A percentile compares a stretch with the other conserved stretches of the same genome.
These are phyloP conservation scores for Alternaria arbusti DNA, from an alignment of 2,329 filamentous ascomycete genomes.

Conservation along the genomic window DNA sequence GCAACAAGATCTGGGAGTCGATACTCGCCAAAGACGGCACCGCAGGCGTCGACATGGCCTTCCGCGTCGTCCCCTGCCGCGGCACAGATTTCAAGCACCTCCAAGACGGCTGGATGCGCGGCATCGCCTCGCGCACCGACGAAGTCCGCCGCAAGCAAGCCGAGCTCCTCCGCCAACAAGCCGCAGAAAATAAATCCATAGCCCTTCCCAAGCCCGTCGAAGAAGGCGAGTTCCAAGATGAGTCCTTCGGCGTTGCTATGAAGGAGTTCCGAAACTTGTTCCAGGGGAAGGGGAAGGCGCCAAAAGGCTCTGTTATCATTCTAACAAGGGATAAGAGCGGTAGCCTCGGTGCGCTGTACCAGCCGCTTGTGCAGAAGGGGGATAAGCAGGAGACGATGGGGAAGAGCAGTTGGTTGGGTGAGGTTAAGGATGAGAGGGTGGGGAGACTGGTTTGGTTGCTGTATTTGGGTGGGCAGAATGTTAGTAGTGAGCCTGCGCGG, in stretches of 20 bases:
- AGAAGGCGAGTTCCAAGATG: conserved; percentile 66
- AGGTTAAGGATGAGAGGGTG: conserved; percentile 78
- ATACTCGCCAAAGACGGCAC: conserved; percentile 65
- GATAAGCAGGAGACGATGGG: conserved; percentile 51
- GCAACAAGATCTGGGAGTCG: conserved; percentile 76
- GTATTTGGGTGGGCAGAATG: conserved; percentile 84
- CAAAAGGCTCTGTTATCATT: conserved; percentile 79
- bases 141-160: conserved; percentile 50
- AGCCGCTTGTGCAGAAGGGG: conserved; percentile 33
- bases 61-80: conserved; percentile 86
- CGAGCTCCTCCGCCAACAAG: conserved; percentile 51
- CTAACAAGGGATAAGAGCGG: conserved; percentile 72
- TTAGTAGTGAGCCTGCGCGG: conserved; percentile 83
- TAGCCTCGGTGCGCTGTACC: conserved; percentile 53
- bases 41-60: conserved; percentile 70
- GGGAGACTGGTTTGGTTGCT: conserved; percentile 85
- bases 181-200: conserved; percentile 46
- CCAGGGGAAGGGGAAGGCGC: conserved; percentile 74
- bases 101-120: conserved; percentile 87
- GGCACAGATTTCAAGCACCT: conserved; percentile 95
- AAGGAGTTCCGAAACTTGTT: conserved; percentile 83
- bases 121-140: conserved; percentile 76
- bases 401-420: conserved; percentile 67
- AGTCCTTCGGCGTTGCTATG: conserved; percentile 77
- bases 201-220: conserved; percentile 41